Evolutionary conservation across 2,329 filamentous ascomycete genomes (phyloP).

Genomic region (Pyrenophora graminea): DNA sequence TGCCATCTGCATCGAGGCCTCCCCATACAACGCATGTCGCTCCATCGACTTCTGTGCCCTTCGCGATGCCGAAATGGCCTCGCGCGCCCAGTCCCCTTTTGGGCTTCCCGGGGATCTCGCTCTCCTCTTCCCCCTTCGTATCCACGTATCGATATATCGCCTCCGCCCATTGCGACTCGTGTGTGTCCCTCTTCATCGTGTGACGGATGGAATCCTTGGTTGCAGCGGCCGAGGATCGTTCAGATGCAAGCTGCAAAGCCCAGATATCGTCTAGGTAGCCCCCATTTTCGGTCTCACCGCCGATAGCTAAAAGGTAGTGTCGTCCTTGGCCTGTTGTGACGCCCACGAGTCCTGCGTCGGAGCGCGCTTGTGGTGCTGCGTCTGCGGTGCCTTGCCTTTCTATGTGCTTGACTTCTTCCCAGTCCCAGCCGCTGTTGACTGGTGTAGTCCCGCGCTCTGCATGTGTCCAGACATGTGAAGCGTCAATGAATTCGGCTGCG

Average conservation of each 20-base stretch:
- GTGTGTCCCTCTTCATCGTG: slow-evolving; percentile 53
- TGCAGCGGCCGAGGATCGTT: slow-evolving; percentile 52
- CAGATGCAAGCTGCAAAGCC: slow-evolving; percentile 58
- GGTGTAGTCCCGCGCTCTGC: slow-evolving; percentile 43
- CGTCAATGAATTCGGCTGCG: slow-evolving; percentile 39
- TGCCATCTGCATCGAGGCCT: slow-evolving; percentile 52
- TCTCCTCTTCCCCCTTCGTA: slow-evolving; percentile 51
- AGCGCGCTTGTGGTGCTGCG: slow-evolving; percentile 48
- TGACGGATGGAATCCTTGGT: slow-evolving; percentile 57
- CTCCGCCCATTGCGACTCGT: slow-evolving; percentile 56
- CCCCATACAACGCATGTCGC: slow-evolving; percentile 59
- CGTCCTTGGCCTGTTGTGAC: slow-evolving; percentile 59
- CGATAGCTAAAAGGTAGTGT: slow-evolving; percentile 57
- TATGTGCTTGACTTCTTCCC: slow-evolving; percentile 33
- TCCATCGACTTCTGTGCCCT: slow-evolving; percentile 52
- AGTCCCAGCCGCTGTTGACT: slow-evolving; percentile 39
- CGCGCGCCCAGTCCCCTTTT: slow-evolving; percentile 49
- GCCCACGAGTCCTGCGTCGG: slow-evolving; percentile 51
- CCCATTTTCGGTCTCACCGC: slow-evolving; percentile 47
- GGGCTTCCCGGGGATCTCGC: slow-evolving; percentile 44
- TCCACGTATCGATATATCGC: slow-evolving; percentile 53
- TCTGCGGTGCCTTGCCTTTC: slow-evolving; percentile 13
- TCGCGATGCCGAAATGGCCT: slow-evolving; percentile 45
- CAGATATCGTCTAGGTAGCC: slow-evolving; percentile 53
- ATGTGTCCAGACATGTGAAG: slow-evolving; percentile 41